Base-by-base conservation (phyloP, 768 basidiomycete genomes). In the Dioszegia aurantiaca region DNA sequence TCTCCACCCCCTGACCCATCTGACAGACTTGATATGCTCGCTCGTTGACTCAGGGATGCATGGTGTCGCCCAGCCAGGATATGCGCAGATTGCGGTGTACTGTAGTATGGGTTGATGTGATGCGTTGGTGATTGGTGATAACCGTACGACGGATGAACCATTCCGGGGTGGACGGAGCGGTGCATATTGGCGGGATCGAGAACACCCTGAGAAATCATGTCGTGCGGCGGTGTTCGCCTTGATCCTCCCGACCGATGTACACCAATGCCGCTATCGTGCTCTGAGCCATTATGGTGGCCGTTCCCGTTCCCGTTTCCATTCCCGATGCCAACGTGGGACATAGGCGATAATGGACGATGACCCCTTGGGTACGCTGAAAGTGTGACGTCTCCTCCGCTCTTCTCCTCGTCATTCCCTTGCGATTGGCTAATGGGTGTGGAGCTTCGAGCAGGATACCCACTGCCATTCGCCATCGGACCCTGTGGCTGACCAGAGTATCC, bases 391-490 rank as follows among this genome's bases (percentile, higher is more conserved):
- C 48, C 26, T 12, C 12, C 30, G 21, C 12, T 24, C 37, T 52
- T 41, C 4, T 17, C 39, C 21, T 41, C 39, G 14, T 37, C 33
- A 21, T 27, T 17, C 43, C 30, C 68, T 30, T 70, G 68, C 9
- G 46, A 45, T 53, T 70, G 69, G 44, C 61, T 64, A 21, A 70
- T 59, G n/a, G 69, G 69, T 3, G 69, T 70, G 21, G 66, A 64
- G 24, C 62, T 68, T 41, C 70, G 58, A 36, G 65, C 65, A 6
- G 70, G 70, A 48, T 69, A 69, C 5, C 65, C 65, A 47, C 63
- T 65, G 4, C 65, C 65, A 54, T 66, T 66, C 31, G 57, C 56
- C 61, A 70, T 70, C 21, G 62, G 65, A 14, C 46, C 46, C 55
- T 45, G 41, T n/a, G 21, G 9, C 19, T 42, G 40, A 10, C 21